Base-by-base conservation (phyloP, 257 asterid genomes). In the Oldenlandia corymbosa region DNA sequence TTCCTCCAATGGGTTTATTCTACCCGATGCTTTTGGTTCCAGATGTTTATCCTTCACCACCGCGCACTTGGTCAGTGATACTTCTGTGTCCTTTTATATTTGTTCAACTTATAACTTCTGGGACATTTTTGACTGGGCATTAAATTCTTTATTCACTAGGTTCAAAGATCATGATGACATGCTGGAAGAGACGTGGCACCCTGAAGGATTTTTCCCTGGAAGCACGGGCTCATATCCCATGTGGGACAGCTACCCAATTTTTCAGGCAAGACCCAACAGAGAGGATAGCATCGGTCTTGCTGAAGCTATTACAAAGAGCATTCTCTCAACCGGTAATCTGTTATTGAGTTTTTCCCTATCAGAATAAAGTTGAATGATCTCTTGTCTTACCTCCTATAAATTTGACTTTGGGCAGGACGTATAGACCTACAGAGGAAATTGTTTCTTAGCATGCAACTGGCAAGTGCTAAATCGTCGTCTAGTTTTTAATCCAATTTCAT, bases 361-460 rank as follows among this genome's bases (percentile, higher is more conserved):
- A 60, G 31, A 52, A 59, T 36, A 49, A 62, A 52, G 24, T 28
- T 58, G 56, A 13, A 47, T 71, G 66, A 60, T 48, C 63, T 71
- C 62, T 58, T 73, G 56, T 43, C 72, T 68, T 63, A 78, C 64
- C 61, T 61, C 26, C 36, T 36, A 56, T 68, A 58, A 55, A 37
- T 57, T 60, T 53, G 24, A 34, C 56, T 45, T 66, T 58, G 58
- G 26, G 45, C 84, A 91, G 98, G 95, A 55, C 97, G 95, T 51
- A 89, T 89, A 58, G 99, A 93, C 58, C 75, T 89, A 60, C 93
- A 93, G 85, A 87, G 99, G 76, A 93, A 87, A 77, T 80, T 93
- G 87, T 93, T 93, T 77, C 85, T 95, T 69, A 93, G 96, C 83
- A 93, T 93, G 94, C 97, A 89, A 77, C 84, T 93, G 94, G 99